Percentiles rank a stretch among this genome's conserved stretches.
These are phyloP conservation scores for Cornus kousa DNA, from an alignment of 148 eudicot genomes.

Conservation along the genomic window DNA sequence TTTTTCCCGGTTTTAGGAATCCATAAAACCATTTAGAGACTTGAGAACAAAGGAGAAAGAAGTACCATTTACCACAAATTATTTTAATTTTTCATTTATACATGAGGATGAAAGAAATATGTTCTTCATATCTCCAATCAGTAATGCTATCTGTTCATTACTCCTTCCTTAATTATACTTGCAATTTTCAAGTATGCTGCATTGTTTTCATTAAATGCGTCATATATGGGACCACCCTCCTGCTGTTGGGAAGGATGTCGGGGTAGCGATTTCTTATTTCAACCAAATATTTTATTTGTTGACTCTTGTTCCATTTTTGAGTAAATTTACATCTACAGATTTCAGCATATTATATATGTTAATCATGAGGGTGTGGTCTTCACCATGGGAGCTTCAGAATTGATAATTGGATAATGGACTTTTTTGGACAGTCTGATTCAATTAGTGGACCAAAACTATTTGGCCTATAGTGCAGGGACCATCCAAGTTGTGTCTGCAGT, in stretches of 20 bases:
- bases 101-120: not conserved
- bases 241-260: not conserved
- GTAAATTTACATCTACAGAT: not conserved
- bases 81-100: not conserved
- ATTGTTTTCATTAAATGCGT: not conserved
- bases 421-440: not conserved
- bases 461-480: conserved; percentile 14
- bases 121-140: not conserved
- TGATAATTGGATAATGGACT: conserved; percentile 1
- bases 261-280: not conserved
- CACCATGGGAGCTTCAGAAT: not conserved
- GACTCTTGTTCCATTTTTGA: not conserved
- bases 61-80: not conserved
- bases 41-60: too few species aligned
- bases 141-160: not conserved
- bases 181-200: not conserved
- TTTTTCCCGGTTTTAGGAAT: too few species aligned
- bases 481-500: not conserved
- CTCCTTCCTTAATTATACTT: not conserved
- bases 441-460: conserved; percentile 2
- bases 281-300: not conserved
- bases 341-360: not conserved
- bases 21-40: too few species aligned
- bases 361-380: not conserved
- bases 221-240: not conserved